Evolutionary conservation across 2,329 filamentous ascomycete species (phyloP), one percentile per base, ranked within the genome.

Genomic region (Sclerotinia subarctica): DNA sequence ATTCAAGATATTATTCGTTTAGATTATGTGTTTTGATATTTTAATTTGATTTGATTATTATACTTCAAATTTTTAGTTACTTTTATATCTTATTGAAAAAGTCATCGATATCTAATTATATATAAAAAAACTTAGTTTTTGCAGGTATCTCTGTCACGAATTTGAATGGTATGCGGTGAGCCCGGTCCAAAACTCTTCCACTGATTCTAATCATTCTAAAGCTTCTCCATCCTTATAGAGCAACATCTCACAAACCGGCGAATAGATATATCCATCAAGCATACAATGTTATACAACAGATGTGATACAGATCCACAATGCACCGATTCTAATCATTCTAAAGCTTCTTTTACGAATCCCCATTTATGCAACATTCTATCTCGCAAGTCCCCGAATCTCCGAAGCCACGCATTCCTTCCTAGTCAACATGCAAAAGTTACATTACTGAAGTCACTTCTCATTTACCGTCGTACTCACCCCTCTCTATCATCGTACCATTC

Each of bases 381-480:
- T 32, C 47, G 53, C 57, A 62, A 67, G 65, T 67, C 65, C 47
- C 65, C 65, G 65, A 54, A 46, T 63, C 56, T 67, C 56, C 56
- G 65, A 62, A 62, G 65, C 65, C 56, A 67, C 56, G 57, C 46
- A 47, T 60, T n/a, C 29, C 47, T 42, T 67, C 46, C 64, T 21
- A 15, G 32, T 58, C 29, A 38, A 42, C 26, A 44, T 57, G 38
- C 21, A 47, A 58, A 64, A 65, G 35, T 44, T 65, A 64, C 35
- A 42, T 54, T 29, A 13, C 62, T 32, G 35, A 64, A 32, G 49
- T 64, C 17, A 53, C 62, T 42, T 44, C 13, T 56, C 29, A 64
- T 32, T 49, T 54, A 44, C 26, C 26, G 11, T 64, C 62, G 62
- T 64, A 64, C 35, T 26, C 47, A 29, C 29, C 60, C 52, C 52